phyloP scores from a whole-genome alignment of 257 asterid species.

The Solanum chmielewskii region DNA sequence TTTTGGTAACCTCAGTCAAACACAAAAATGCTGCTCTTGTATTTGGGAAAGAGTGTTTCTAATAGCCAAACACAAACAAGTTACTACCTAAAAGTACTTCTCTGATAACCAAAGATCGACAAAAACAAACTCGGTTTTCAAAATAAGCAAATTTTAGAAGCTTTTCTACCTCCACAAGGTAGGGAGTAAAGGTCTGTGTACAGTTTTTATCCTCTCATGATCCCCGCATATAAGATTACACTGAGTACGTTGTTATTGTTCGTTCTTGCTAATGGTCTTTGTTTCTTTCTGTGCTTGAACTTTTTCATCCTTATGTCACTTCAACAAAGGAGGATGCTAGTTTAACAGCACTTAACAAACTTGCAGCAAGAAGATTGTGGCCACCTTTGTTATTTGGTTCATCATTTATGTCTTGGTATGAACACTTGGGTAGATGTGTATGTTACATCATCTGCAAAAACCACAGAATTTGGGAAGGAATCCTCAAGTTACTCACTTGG shows the following conservation, averaged over 20 bases:
- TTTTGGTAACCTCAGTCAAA: neutral
- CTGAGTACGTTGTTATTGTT: neutral
- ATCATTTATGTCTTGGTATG: conserved; percentile 91
- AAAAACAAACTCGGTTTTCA: neutral
- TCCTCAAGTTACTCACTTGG: conserved; percentile 37
- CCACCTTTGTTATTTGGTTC: conserved; percentile 62
- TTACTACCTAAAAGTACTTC: neutral
- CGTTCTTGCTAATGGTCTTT: neutral
- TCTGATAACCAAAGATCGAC: neutral
- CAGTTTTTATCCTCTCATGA: neutral
- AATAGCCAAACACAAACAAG: neutral
- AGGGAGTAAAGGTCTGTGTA: neutral
- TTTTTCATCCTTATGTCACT: conserved; percentile 51
- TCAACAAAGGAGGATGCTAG: conserved; percentile 35
- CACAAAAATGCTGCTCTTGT: too few species aligned
- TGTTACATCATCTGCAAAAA: conserved; percentile 61
- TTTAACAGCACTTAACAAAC: conserved; percentile 25
- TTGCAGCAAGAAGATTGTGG: conserved; percentile 61
- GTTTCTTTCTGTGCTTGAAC: neutral
- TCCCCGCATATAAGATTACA: neutral
- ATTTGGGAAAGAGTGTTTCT: neutral
- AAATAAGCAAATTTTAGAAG: neutral
- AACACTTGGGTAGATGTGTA: conserved; percentile 67
- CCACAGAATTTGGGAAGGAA: conserved; percentile 58
- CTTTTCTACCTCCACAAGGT: neutral